A percentile compares a stretch with the other conserved stretches of the same genome.
phyloP scores from a whole-genome alignment of 1,284 basidiomycete species.

The Inonotus hispidus region DNA sequence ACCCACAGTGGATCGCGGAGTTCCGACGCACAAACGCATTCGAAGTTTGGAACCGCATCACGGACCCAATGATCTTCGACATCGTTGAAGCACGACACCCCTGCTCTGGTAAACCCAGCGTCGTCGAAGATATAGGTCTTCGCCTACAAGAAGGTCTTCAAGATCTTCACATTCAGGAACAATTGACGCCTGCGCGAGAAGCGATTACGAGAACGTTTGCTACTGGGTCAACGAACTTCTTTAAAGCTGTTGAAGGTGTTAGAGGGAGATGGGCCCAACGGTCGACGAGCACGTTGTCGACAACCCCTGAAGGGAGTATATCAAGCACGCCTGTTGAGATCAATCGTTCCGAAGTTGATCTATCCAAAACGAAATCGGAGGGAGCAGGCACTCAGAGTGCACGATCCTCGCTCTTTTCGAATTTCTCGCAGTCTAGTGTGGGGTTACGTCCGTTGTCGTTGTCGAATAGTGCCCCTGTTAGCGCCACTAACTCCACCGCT shows the following conservation, averaged over 20 bases:
- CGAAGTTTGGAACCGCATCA: constrained; percentile 82
- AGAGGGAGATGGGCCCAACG: constrained; percentile 65
- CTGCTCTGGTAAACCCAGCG: constrained; percentile 82
- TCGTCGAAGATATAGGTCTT: constrained; percentile 84
- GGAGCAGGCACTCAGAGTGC: constrained; percentile 21
- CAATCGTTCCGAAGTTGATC: constrained; percentile 38
- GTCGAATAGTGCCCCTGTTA: neutral
- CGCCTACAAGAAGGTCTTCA: constrained; percentile 86
- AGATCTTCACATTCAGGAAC: constrained; percentile 85
- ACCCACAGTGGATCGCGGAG: constrained; percentile 75
- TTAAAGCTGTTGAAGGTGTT: constrained; percentile 84
- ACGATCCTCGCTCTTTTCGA: constrained; percentile 23
- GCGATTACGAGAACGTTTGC: constrained; percentile 73
- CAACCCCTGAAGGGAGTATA: constrained; percentile 22
- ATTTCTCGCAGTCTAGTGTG: constrained; percentile 15
- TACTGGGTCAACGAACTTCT: constrained; percentile 73
- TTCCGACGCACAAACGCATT: constrained; percentile 83
- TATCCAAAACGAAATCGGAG: constrained; percentile 9
- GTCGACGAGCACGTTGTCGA: constrained; percentile 32
- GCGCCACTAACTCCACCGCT: too few relatives aligned
- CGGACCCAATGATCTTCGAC: constrained; percentile 87
- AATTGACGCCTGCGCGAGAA: constrained; percentile 83
- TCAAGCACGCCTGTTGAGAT: constrained; percentile 44
- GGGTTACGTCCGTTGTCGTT: constrained; percentile 28
- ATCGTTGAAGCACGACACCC: constrained; percentile 89